Percentiles rank a stretch among this genome's conserved stretches.
These are phyloP conservation scores for Podaxis mareebaensis DNA, from an alignment of 768 basidiomycete genomes.

Conservation along the genomic window DNA sequence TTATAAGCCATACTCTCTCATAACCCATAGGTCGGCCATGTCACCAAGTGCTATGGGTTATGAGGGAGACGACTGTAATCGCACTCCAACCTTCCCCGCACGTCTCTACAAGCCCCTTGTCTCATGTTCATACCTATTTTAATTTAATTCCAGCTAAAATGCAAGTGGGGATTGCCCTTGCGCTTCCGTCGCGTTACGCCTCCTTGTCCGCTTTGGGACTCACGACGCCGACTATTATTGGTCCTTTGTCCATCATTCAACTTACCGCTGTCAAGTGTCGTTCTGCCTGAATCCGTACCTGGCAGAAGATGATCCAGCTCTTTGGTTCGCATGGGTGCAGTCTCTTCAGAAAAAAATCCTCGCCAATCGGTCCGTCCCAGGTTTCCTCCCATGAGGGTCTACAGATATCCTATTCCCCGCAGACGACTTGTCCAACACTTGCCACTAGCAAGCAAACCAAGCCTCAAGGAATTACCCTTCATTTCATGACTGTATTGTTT, in stretches of 20 bases:
- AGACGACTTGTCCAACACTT: neutral
- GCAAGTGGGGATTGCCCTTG: neutral
- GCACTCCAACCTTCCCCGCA: neutral
- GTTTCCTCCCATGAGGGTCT: neutral
- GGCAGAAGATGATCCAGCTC: constrained; percentile 1
- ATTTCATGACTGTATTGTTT: neutral
- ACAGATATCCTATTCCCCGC: neutral
- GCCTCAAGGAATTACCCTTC: neutral
- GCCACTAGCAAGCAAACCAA: neutral
- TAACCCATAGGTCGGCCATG: too few species aligned
- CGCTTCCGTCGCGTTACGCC: neutral
- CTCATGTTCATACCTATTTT: neutral
- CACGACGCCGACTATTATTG: neutral
- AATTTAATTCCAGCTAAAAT: neutral
- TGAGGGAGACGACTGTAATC: too few species aligned
- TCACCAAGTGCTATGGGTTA: too few species aligned
- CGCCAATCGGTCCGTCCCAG: neutral
- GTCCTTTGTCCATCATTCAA: neutral
- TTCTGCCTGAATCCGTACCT: constrained; percentile 7
- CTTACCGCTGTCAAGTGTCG: constrained; percentile 4
- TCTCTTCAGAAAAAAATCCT: neutral
- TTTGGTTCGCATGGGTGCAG: neutral
- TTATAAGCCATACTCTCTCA: too few species aligned
- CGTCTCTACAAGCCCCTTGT: neutral
- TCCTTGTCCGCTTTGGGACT: neutral